Evolutionary conservation across 202 grass and related monocot genomes (phyloP), one percentile per base, ranked within the genome.

Genomic region (Dendrocalamus latiflorus): DNA sequence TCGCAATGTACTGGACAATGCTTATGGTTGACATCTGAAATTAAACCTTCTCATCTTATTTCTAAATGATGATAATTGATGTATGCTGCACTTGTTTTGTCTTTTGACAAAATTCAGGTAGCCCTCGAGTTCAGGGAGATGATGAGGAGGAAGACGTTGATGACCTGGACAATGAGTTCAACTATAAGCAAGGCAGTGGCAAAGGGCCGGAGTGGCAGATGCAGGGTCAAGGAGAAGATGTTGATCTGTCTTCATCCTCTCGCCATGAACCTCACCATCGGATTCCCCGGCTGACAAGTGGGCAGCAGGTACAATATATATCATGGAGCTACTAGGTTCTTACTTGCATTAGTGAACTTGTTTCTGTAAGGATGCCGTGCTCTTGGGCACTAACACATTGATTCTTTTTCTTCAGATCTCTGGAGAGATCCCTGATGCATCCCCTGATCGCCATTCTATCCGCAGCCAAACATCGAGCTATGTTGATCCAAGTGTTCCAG

Each of bases 111-210:
- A 83, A 75, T 90, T 44, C 72, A 99, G 97, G 97, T 77, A 94
- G 97, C 83, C 97, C 93, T 71, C 88, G 97, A 84, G 97, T 99
- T 79, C 93, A 90, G 15, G 95, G 95, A 74, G 95, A 98, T 76
- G 95, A 98, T 5, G 95, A 98, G 25, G 95, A 98, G 81, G 95
- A 98, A 83, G 95, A 93, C 75, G 85, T 95, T 65, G 95, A 98
- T 83, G 95, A 98, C 75, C 69, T 95, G 44, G 95, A 98, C 80
- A 95, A 95, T 83, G 93, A 98, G 69, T 95, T 95, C 83, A 92
- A 88, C 78, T 90, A 95, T 44, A 86, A 80, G 53, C 87, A 93
- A 80, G 87, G 87, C 56, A 91, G 81, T 43, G 90, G 91, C 36
- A 93, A 95, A 81, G 75, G 68, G 24, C 80, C 87, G 71, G 89